phyloP scores from a whole-genome alignment of 345 rosid species.

The Populus alba region DNA sequence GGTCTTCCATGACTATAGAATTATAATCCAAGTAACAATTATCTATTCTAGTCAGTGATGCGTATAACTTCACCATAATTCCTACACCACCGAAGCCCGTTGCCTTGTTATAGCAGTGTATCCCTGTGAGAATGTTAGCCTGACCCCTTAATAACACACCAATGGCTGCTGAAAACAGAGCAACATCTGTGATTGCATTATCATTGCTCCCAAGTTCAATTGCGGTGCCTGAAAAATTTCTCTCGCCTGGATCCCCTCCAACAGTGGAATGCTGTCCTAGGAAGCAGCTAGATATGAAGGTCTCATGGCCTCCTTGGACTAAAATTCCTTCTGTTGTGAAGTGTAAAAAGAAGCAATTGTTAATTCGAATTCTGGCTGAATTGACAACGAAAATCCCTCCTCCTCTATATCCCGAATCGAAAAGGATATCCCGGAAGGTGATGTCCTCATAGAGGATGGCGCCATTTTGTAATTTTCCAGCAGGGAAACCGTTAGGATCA shows the following conservation, averaged over 20 bases:
- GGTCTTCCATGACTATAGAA: conserved; percentile 56
- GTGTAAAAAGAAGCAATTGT: conserved; percentile 59
- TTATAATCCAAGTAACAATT: conserved; percentile 72
- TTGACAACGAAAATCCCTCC: conserved; percentile 55
- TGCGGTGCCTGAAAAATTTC: conserved; percentile 53
- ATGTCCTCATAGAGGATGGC: conserved; percentile 51
- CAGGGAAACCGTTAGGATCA: background rate
- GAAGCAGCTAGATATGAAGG: conserved; percentile 53
- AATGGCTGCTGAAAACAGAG: conserved; percentile 60
- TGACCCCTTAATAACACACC: conserved; percentile 53
- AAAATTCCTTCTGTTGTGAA: conserved; percentile 62
- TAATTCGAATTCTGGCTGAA: conserved; percentile 53
- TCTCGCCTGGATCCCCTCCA: conserved; percentile 56
- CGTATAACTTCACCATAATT: conserved; percentile 40
- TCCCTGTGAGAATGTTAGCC: conserved; percentile 64
- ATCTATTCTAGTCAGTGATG: conserved; percentile 49
- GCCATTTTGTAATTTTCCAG: conserved; percentile 21
- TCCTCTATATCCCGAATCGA: conserved; percentile 60
- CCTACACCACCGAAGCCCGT: conserved; percentile 64
- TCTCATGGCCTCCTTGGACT: conserved; percentile 65
- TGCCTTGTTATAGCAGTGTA: conserved; percentile 76
- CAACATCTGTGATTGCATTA: conserved; percentile 55
- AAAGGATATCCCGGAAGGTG: conserved; percentile 55
- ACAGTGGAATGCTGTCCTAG: conserved; percentile 58
- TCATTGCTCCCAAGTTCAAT: conserved; percentile 59